phyloP scores from a whole-genome alignment of 164 flowering plant genomes.

The Taxillus chinensis region DNA sequence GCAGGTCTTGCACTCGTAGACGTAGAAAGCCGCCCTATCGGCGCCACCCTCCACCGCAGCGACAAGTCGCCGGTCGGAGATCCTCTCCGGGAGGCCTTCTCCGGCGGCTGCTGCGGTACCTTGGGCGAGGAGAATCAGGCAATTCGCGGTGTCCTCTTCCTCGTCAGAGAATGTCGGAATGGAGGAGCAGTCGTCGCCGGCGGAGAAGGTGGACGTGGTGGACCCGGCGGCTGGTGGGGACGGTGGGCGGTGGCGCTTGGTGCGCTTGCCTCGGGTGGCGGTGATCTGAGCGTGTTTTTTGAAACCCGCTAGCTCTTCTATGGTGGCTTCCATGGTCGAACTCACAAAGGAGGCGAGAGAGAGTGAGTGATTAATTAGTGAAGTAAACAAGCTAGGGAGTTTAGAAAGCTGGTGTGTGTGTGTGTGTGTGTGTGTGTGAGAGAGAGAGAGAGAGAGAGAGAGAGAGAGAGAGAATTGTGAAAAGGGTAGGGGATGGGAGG shows the following conservation, averaged over 20 bases:
- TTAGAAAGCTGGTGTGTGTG: too few relatives aligned
- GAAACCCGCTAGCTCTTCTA: constrained; percentile 6
- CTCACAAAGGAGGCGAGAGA: background rate
- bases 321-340: background rate
- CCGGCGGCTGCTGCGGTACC: constrained; percentile 7
- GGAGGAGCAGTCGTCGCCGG: background rate
- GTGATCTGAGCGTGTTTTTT: constrained; percentile 9
- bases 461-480: constrained; percentile 6
- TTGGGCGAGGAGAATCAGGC: constrained; percentile 48
- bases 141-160: constrained; percentile 54
- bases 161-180: constrained; percentile 16
- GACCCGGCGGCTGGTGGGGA: constrained; percentile 8
- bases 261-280: constrained; percentile 32
- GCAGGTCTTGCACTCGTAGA: constrained; percentile 58
- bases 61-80: too few relatives aligned
- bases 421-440: background rate
- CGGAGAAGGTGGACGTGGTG: constrained; percentile 16
- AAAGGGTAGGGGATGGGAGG: constrained; percentile 10
- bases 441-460: constrained; percentile 9
- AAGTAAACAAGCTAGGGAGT: too few relatives aligned
- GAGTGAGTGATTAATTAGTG: background rate
- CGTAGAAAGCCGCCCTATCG: constrained; percentile 20
- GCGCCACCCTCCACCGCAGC: too few relatives aligned
- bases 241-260: constrained; percentile 38
- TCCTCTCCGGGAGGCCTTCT: background rate